Base-by-base conservation (phyloP, 768 basidiomycete species). In the Boletus eberwhitei region DNA sequence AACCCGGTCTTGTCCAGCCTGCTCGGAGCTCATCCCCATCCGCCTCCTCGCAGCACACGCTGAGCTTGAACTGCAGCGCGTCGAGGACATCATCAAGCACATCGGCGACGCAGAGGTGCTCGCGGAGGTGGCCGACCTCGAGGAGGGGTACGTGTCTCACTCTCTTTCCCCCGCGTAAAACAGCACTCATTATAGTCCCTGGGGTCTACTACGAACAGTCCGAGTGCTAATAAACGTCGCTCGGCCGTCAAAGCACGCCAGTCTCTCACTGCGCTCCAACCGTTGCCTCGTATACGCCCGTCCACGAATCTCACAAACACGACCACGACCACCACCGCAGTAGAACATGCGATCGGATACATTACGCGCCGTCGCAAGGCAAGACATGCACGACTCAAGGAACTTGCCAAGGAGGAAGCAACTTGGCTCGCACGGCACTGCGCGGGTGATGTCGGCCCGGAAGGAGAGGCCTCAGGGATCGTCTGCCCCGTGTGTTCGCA, bases 1-100 rank as follows among this genome's bases (percentile, higher is more conserved):
- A 65, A 92, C 87, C 3, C 77, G 83, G 53, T 74, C 75, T 54
- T 93, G 90, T 64, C 90, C 90, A 2, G 81, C 87, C 37, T 93
- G 90, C 70, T 73, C 77, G 14, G 89, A 92, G 65, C 66, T 66
- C 37, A 86, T 93, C 39, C 89, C 90, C 14, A 64, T 90, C 22
- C 84, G 89, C 13, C 76, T 91, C n/a, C 75, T 92, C 16, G 75
- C 75, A 3, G 76, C 73, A 52, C 90, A 92, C 60, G 77, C 79
- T 4, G 77, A 76, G 39, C 75, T 91, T 26, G 90, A 93, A 68
- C 72, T 78, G 35, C 78, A 87, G 60, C 80, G 89, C 57, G 77
- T 90, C 21, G 81, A 89, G 55, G 78, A 81, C 43, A 86, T 92
- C 44, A 79, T 88, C 19, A 74, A 72, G 50, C 77, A 79, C 44